A percentile compares a stretch with the other conserved stretches of the same genome.
phyloP scores from a whole-genome alignment of 441 rosid genomes.

The Adansonia madagascariensis region DNA sequence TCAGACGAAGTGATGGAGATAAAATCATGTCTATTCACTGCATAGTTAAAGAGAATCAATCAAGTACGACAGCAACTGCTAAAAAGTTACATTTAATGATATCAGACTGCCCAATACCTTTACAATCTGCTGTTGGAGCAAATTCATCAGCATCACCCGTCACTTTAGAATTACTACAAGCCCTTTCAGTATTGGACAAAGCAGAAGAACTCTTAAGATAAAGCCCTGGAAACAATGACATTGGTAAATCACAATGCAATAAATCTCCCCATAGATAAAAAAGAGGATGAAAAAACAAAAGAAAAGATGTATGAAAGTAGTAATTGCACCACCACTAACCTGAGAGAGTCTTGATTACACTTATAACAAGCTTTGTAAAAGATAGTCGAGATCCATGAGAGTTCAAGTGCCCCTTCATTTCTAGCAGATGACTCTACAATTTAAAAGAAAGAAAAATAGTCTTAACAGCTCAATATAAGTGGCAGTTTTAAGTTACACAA shows the following conservation, averaged over 20 bases:
- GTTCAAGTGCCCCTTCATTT: constrained; percentile 51
- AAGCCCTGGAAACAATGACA: constrained; percentile 54
- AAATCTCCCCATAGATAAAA: constrained; percentile 2
- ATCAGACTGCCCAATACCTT: constrained; percentile 51
- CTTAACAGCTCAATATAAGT: constrained; percentile 12
- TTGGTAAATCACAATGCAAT: constrained; percentile 30
- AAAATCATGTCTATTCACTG: constrained; percentile 56
- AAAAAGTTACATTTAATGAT: constrained; percentile 25
- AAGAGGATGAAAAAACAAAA: background rate
- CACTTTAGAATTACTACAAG: constrained; percentile 44
- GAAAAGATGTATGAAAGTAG: background rate
- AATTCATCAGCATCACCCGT: constrained; percentile 40
- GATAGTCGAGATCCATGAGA: constrained; percentile 49
- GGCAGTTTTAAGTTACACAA: constrained; percentile 2
- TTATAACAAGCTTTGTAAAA: constrained; percentile 60
- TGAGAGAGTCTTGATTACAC: constrained; percentile 73
- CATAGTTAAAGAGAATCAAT: constrained; percentile 34
- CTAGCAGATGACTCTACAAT: constrained; percentile 75
- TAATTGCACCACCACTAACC: constrained; percentile 43
- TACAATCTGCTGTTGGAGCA: constrained; percentile 39
- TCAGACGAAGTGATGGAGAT: constrained; percentile 57
- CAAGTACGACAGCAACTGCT: constrained; percentile 14
- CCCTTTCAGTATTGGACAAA: constrained; percentile 35
- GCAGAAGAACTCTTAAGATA: constrained; percentile 44
- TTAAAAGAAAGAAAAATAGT: constrained; percentile 7